Conservation (phyloP, 441 rosid genomes). For the Codiaeum variegatum region DNA sequence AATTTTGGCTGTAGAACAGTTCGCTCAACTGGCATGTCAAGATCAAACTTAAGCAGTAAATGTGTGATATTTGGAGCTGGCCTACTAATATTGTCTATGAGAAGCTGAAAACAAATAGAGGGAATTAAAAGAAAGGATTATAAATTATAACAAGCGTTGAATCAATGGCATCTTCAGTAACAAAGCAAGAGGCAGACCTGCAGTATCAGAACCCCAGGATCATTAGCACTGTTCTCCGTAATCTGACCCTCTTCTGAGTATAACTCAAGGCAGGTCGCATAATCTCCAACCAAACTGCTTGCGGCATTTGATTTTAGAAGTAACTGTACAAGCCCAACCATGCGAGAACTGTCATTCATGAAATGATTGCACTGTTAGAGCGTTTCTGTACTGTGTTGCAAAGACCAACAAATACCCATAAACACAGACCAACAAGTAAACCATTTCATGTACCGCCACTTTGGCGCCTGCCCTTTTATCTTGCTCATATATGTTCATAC, state of each 20-base stretch:
- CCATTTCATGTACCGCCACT: not conserved
- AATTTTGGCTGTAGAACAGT: conserved; percentile 90
- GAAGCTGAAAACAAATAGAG: conserved; percentile 49
- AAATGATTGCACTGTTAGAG: conserved; percentile 14
- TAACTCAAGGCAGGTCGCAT: conserved; percentile 91
- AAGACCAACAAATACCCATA: conserved; percentile 23
- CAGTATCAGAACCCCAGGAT: conserved; percentile 83
- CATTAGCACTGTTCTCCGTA: conserved; percentile 66
- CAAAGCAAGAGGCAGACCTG: conserved; percentile 37
- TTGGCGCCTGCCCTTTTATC: not conserved
- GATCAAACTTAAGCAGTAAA: conserved; percentile 86
- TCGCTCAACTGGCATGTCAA: conserved; percentile 71
- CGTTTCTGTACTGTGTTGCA: not conserved
- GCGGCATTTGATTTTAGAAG: conserved; percentile 79
- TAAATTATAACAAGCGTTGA: conserved; percentile 9
- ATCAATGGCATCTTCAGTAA: not conserved
- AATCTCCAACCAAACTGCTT: conserved; percentile 72
- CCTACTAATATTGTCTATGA: conserved; percentile 75
- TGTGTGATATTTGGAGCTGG: conserved; percentile 94
- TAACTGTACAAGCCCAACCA: conserved; percentile 83
- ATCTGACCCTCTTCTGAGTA: conserved; percentile 76
- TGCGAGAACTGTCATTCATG: conserved; percentile 68
- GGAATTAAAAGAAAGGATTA: conserved; percentile 15
- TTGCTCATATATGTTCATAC: not conserved
- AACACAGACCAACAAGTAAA: not conserved